Evolutionary conservation across 805 yeast genomes (phyloP), one percentile per base, ranked within the genome.

Genomic region (Cyberlindnera sargentensis): DNA sequence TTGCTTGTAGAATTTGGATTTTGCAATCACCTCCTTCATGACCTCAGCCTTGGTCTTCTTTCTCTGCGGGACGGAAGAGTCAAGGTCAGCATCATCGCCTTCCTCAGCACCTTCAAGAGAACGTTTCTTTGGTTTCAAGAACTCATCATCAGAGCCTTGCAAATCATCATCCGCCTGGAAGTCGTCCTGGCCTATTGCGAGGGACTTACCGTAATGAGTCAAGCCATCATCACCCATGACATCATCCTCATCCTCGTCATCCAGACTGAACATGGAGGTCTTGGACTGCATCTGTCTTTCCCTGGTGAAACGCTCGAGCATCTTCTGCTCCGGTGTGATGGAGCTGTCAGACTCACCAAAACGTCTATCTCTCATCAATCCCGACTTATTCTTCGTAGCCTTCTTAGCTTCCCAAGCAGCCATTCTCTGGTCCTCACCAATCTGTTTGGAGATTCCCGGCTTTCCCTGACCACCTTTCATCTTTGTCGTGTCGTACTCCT

Each of bases 271-370:
- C 48, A 85, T 57, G 29, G 80, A 76, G 35, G 72, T 67, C 52
- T 73, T 80, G 24, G 74, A 67, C 46, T 75, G 74, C 15, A 73
- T 56, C 61, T 88, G 95, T 60, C 85, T 75, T 67, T 91, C 98
- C 44, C 82, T 78, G 4, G 96, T 86, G 68, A 88, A 93, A 68
- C 99, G 80, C 59, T 84, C 96, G 65, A 93, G 75, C 96, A 89
- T 89, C 63, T 84, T 87, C 53, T 93, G 96, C 63, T 93, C 98
- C 9, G 80, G 80, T n/a, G 83, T 76, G 70, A 93, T 57, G 39
- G 70, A 63, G 6, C 70, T 62, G 62, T 87, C 82, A 50, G 76
- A 75, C 59, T 93, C 99, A 61, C 99, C 99, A 63, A 93, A 91
- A 65, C 96, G 78, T 52, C 89, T 75, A 68, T 93, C 99, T 3